Base-by-base conservation (phyloP, 768 basidiomycete genomes). In the Amanita thiersii region DNA sequence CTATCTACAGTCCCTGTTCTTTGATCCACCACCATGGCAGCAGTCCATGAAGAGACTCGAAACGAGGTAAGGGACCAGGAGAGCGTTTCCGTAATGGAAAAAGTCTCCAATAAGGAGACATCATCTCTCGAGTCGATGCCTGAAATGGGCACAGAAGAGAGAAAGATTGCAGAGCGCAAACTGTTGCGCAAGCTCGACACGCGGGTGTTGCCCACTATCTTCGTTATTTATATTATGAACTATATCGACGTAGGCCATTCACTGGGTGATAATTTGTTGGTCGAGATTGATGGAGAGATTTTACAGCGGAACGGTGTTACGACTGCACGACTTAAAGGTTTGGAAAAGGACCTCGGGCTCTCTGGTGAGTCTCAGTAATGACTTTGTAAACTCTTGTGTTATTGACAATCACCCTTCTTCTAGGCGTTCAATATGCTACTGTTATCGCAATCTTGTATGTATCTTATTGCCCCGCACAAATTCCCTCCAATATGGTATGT, bases 401-500 rank as follows among this genome's bases (percentile, higher is more conserved):
- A 26, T 40, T 15, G 31, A 14, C 10, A 18, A 19, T 20, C 7
- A 25, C 29, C 31, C 39, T 31, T 17, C 29, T 20, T 32, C 7
- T 44, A 77, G 76, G 71, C 43, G 55, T 76, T 11, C 68, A 77
- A 50, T 78, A 78, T 50, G 60, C 63, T 17, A 69, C 70, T 2
- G 59, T 76, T 17, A 56, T 79, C 10, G 75, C 75, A 0, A 59
- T 73, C 33, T 61, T 78, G 18, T 78, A 69, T 46, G 80, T 63
- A 2, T 74, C 76, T 1, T 79, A 82, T 45, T 72, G 72, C 26
- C 79, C 79, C 2, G 72, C 75, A 10, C 79, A 81, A 49, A 70
- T 82, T 40, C 80, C 80, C 1, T 79, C 74, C 0, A 83, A 79
- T 51, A 79, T 82, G 73, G 78, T 73, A 46, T 12, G 62, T 52